Evolutionary conservation across 495 filamentous ascomycete genomes (phyloP).

Genomic region (Penicillium antarcticum): DNA sequence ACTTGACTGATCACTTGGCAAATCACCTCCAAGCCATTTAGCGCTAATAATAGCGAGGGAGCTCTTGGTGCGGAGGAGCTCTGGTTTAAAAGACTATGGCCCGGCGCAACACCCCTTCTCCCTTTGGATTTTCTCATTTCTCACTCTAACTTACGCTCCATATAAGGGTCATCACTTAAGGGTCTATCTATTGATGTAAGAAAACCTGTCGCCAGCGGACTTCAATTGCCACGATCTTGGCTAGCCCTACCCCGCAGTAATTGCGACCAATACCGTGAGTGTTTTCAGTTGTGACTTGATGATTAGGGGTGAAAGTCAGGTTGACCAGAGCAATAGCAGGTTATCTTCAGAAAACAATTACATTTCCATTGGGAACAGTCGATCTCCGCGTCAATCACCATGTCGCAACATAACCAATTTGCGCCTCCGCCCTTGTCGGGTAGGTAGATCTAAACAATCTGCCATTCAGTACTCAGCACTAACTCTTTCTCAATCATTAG

Average conservation of each 20-base stretch:
- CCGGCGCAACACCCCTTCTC: background rate
- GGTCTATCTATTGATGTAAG: background rate
- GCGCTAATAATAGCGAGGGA: constrained; percentile 15
- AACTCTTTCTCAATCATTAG: background rate
- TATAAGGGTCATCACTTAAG: background rate
- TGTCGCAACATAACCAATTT: constrained; percentile 11
- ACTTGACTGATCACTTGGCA: background rate
- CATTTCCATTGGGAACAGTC: no score
- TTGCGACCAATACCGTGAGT: no score
- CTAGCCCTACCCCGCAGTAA: constrained; percentile 2
- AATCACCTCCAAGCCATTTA: background rate
- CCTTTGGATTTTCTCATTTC: background rate
- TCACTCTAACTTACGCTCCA: background rate
- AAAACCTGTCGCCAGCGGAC: no score
- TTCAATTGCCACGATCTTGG: background rate
- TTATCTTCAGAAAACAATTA: no score
- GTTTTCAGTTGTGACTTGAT: no score
- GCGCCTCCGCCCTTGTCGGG: constrained; percentile 20
- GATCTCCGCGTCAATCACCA: background rate
- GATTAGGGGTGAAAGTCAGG: no score
- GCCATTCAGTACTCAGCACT: background rate
- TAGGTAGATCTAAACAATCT: constrained; percentile 1
- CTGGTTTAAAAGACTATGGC: background rate
- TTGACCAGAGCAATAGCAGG: no score
- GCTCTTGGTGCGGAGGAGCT: constrained; percentile 9